Conservation (phyloP, 495 filamentous ascomycete genomes). For the Talaromyces proteolyticus region DNA sequence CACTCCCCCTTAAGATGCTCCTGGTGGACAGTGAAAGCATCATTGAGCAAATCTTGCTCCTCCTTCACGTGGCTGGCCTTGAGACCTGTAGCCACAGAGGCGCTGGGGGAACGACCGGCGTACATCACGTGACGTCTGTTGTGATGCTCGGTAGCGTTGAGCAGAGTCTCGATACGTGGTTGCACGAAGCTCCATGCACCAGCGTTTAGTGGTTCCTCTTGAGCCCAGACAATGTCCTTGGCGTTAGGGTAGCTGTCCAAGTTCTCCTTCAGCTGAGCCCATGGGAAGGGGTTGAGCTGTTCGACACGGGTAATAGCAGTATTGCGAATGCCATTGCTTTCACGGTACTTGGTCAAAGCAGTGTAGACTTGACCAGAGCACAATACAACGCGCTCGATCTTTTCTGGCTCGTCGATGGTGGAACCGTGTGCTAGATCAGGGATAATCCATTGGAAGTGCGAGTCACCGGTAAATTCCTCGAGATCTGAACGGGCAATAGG, state of each 20-base stretch:
- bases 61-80: conserved; percentile 89
- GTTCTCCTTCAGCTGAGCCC: conserved; percentile 93
- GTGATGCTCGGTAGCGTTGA: conserved; percentile 88
- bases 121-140: conserved; percentile 94
- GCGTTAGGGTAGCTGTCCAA: conserved; percentile 94
- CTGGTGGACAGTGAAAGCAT: conserved; percentile 60
- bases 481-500: conserved; percentile 82
- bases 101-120: conserved; percentile 84
- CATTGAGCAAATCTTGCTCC: conserved; percentile 82
- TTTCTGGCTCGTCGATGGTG: conserved; percentile 67
- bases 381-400: conserved; percentile 90
- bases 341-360: conserved; percentile 84
- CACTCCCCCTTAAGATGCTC: conserved; percentile 53
- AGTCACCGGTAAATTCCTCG: conserved; percentile 82
- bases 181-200: conserved; percentile 94
- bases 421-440: conserved; percentile 75
- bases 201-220: conserved; percentile 97
- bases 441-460: conserved; percentile 95
- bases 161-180: conserved; percentile 89
- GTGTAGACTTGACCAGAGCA: conserved; percentile 95
- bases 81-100: conserved; percentile 86
- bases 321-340: conserved; percentile 74
- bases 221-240: conserved; percentile 90
- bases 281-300: conserved; percentile 98
- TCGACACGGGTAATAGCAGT: conserved; percentile 92